Base-by-base conservation (phyloP, 306 rosid genomes). In the Cucumis cinereus region DNA sequence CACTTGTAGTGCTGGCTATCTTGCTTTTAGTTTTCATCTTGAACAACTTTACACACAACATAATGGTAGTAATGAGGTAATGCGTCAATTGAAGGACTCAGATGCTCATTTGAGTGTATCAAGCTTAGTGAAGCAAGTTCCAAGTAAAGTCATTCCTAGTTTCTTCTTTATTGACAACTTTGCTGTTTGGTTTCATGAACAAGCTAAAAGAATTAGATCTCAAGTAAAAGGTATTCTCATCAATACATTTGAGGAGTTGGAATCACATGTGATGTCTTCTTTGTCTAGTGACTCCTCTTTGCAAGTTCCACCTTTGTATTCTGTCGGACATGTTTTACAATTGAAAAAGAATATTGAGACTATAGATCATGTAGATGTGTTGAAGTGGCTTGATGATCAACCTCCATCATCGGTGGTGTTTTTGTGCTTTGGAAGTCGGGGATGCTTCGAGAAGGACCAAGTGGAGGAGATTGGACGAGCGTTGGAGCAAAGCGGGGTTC, bases 381-480 rank as follows among this genome's bases (percentile, higher is more conserved):
- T 78, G 3, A 57, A 41, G 40, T 85, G 85, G 85, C 80, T 82
- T 1, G 85, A 85, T 30, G 76, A 76, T 3, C 82, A 79, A 10
- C 78, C 83, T 22, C 53, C 71, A 1, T 79, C 70, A 0, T 85
- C 88, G 0, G 88, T 85, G 38, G 80, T 85, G 61, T 85, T 82
- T 52, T 26, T 84, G 26, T 81, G 88, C 70, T 84, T 84, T 24
- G 85, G 87, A n/a, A 84, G 79, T 74, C 19, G 16, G 63, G 16
- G 85, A 9, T 36, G 78, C 49, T 77, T 81, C n/a, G 56, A 45
- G 10, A 76, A 36, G 19, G 49, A 38, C 41, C 83, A 79, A 28
- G 55, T 59, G 55, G 77, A 23, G 52, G 85, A 78, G 80, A 84
- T 81, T 3, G 82, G 81, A 10, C 0, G 1, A 0, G 87, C 66